Evolutionary conservation across 2,329 filamentous ascomycete genomes (phyloP).

Genomic region (Arthrobotrys pseudoclavata): DNA sequence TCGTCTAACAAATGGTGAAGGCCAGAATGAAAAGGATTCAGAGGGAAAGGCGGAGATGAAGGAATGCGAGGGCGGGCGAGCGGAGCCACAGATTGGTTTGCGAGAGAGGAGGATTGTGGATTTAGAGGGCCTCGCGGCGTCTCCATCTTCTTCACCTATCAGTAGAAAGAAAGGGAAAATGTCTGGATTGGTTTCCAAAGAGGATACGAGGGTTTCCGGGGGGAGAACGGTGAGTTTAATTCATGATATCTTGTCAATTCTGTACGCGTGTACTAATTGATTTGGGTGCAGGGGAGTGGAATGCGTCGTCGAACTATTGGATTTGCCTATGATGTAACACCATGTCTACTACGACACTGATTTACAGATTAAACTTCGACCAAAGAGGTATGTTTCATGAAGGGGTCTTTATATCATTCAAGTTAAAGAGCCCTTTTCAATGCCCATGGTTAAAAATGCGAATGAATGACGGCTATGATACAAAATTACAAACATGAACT

Average conservation of each 20-base stretch:
- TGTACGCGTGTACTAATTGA: slow-evolving; percentile 10
- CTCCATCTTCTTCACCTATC: background rate
- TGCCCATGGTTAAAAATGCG: background rate
- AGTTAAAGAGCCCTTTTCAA: background rate
- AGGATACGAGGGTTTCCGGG: slow-evolving; percentile 26
- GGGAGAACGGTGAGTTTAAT: background rate
- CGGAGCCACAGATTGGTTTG: background rate
- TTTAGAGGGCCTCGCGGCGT: background rate
- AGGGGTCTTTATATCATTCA: background rate
- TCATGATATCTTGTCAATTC: no score
- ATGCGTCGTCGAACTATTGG: slow-evolving; percentile 7
- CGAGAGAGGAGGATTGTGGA: slow-evolving; percentile 1
- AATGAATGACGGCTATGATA: slow-evolving; percentile 17
- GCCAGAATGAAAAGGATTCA: background rate
- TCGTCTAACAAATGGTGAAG: background rate
- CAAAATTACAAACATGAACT: slow-evolving; percentile 16
- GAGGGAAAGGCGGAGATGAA: background rate
- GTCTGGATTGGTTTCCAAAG: slow-evolving; percentile 27
- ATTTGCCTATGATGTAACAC: background rate
- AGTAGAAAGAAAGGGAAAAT: slow-evolving; percentile 19
- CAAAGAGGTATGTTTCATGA: background rate
- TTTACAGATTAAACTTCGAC: background rate
- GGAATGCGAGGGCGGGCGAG: background rate
- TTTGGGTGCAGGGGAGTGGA: slow-evolving; percentile 14
- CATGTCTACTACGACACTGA: background rate